phyloP scores from a whole-genome alignment of 1,284 basidiomycete species.

The Volvariella surrecta region DNA sequence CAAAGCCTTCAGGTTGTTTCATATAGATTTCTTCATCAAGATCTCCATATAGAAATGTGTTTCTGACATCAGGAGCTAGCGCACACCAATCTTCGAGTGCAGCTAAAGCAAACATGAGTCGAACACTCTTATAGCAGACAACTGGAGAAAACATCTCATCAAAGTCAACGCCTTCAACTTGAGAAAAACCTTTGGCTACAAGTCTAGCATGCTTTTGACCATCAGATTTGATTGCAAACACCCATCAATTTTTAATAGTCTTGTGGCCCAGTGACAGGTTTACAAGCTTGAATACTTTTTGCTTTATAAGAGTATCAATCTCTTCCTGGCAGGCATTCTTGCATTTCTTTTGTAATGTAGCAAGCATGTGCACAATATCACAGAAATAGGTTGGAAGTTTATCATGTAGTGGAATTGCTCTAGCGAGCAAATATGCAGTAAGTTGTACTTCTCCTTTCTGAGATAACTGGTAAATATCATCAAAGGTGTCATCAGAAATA shows the following conservation, averaged over 20 bases:
- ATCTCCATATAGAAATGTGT: conserved; percentile 27
- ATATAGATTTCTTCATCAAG: conserved; percentile 28
- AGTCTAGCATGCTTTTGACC: neutral
- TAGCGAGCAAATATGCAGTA: too few species aligned
- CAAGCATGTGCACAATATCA: too few species aligned
- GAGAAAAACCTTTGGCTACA: conserved; percentile 1
- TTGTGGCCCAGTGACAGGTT: neutral
- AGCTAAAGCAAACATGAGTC: conserved; percentile 18
- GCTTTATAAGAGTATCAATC: conserved; percentile 7
- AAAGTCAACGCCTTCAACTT: neutral
- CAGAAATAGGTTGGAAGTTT: too few species aligned
- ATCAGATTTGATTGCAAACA: neutral
- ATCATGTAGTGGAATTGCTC: too few species aligned
- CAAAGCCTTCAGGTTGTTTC: conserved; percentile 23
- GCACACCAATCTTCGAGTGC: conserved; percentile 15
- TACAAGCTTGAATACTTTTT: conserved; percentile 13
- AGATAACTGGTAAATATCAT: neutral
- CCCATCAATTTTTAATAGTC: conserved; percentile 4
- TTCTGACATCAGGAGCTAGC: conserved; percentile 25
- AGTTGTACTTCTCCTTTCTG: too few species aligned
- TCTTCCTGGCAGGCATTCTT: too few species aligned
- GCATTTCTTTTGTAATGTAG: too few species aligned
- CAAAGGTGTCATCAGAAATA: neutral
- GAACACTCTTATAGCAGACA: conserved; percentile 16
- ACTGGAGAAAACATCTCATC: conserved; percentile 21